phyloP scores from a whole-genome alignment of 2,329 filamentous ascomycete genomes.

The Epichloe typhina region DNA sequence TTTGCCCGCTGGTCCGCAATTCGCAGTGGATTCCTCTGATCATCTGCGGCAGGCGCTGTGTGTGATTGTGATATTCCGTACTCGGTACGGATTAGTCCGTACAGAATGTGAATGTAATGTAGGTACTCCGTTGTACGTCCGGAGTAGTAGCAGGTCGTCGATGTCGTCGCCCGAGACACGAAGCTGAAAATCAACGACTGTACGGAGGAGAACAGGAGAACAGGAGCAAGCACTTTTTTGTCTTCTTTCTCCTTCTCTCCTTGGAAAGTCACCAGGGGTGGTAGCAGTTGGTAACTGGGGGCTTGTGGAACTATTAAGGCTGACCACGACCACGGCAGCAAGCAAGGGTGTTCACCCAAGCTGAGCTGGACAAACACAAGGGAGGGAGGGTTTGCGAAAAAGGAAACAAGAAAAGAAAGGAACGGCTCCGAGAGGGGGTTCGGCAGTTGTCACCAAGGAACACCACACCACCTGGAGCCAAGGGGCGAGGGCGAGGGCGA shows the following conservation, averaged over 20 bases:
- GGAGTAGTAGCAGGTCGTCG: constrained; percentile 1
- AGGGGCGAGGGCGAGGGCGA: not conserved
- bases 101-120: not conserved
- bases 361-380: constrained; percentile 1
- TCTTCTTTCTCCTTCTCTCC: not conserved
- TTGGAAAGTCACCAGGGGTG: not conserved
- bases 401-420: not conserved
- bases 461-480: not conserved
- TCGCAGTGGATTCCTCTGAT: not conserved
- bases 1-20: not conserved
- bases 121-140: not conserved
- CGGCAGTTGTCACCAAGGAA: not conserved
- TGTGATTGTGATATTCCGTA: too few species aligned
- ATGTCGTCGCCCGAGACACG: constrained; percentile 4
- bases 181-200: constrained; percentile 4
- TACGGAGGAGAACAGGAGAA: not conserved
- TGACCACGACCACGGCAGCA: not conserved
- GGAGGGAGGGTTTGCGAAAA: not conserved
- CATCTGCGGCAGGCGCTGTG: not conserved
- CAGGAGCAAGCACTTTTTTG: not conserved
- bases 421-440: not conserved
- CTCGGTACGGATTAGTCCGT: not conserved
- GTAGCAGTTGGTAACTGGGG: not conserved
- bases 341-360: not conserved
- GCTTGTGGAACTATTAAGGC: not conserved